phyloP scores from a whole-genome alignment of 805 yeast species.

The Candida incommunis region DNA sequence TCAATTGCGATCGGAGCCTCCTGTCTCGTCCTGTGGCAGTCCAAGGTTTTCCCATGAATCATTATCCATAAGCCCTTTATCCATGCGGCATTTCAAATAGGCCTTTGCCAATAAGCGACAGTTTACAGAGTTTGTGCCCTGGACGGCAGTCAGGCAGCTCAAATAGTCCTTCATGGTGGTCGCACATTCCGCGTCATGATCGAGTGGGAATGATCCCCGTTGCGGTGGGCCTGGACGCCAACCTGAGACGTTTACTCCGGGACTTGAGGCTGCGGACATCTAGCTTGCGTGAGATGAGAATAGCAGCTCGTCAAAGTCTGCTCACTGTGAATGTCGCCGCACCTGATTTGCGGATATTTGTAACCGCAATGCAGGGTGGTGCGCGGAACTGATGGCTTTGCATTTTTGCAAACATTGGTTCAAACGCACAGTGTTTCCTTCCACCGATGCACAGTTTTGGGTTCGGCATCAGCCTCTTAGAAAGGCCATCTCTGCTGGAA shows the following conservation, averaged over 20 bases:
- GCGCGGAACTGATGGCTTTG: too few species aligned
- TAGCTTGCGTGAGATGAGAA: too few species aligned
- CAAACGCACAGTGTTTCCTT: too few species aligned
- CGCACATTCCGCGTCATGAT: conserved; percentile 76
- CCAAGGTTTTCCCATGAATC: conserved; percentile 53
- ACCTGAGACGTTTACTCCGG: conserved; percentile 16
- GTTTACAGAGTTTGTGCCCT: conserved; percentile 79
- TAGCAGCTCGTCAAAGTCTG: too few species aligned
- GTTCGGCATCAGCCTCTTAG: too few species aligned
- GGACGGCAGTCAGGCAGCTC: conserved; percentile 61
- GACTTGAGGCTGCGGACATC: conserved; percentile 21
- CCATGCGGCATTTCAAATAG: conserved; percentile 83
- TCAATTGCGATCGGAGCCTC: too few species aligned
- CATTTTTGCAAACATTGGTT: too few species aligned
- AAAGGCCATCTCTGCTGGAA: too few species aligned
- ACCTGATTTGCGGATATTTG: too few species aligned
- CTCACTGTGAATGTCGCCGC: too few species aligned
- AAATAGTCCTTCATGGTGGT: conserved; percentile 61
- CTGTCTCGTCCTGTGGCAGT: conserved; percentile 36
- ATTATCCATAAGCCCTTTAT: conserved; percentile 45
- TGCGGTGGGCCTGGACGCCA: conserved; percentile 79
- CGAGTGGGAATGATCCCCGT: conserved; percentile 90
- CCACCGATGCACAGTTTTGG: too few species aligned
- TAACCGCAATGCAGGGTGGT: too few species aligned
- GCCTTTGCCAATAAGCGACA: conserved; percentile 74